These are phyloP conservation scores for Torulaspora franciscae DNA, from an alignment of 805 yeast genomes.

Conservation along the genomic window DNA sequence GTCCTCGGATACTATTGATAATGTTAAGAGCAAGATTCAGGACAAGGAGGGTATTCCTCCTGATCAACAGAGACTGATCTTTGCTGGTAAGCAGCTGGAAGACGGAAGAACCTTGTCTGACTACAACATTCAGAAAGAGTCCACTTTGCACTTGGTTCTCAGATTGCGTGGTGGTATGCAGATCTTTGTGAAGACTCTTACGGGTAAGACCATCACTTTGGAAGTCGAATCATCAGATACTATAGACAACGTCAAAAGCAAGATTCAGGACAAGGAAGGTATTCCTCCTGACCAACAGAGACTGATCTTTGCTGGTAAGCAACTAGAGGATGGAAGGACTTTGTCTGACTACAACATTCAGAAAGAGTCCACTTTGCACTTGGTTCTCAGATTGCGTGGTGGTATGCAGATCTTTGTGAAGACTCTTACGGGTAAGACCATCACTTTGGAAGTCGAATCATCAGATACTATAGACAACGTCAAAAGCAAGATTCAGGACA, in stretches of 20 bases:
- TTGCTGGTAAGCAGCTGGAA: constrained; percentile 91
- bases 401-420: constrained; percentile 91
- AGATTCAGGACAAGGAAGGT: constrained; percentile 91
- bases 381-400: constrained; percentile 81
- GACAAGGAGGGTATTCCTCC: constrained; percentile 95
- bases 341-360: constrained; percentile 89
- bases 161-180: constrained; percentile 88
- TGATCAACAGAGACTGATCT: constrained; percentile 87
- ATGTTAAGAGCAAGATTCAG: constrained; percentile 85
- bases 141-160: constrained; percentile 72
- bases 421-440: constrained; percentile 72
- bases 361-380: constrained; percentile 80
- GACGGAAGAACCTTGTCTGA: constrained; percentile 89
- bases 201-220: constrained; percentile 81
- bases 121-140: constrained; percentile 91
- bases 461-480: constrained; percentile 69
- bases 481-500: constrained; percentile 91
- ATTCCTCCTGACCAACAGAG: constrained; percentile 94
- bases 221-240: constrained; percentile 86
- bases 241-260: constrained; percentile 84
- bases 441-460: no score
- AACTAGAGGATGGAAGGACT: constrained; percentile 88
- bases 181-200: constrained; percentile 78
- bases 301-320: constrained; percentile 90
- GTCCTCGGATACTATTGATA: constrained; percentile 88